phyloP scores from a whole-genome alignment of 768 basidiomycete species.

The Kondoa subrosea region DNA sequence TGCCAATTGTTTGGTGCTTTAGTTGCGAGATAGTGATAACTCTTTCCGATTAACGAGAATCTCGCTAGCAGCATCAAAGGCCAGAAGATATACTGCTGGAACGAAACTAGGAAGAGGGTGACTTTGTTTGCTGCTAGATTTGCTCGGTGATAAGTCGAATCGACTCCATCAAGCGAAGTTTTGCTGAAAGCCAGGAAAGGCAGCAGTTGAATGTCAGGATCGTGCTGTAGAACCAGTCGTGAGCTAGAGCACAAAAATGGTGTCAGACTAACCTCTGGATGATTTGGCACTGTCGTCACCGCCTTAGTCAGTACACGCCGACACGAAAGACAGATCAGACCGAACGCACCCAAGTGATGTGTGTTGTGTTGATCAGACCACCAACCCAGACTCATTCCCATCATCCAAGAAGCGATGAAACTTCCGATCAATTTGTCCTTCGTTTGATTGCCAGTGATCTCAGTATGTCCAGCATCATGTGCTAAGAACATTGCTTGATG shows the following conservation, averaged over 20 bases:
- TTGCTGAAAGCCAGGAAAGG: constrained; percentile 89
- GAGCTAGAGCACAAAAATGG: constrained; percentile 45
- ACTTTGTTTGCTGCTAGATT: constrained; percentile 59
- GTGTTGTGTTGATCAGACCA: constrained; percentile 95
- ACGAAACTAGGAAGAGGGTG: constrained; percentile 46
- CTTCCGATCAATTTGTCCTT: constrained; percentile 63
- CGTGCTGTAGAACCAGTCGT: constrained; percentile 78
- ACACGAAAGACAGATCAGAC: constrained; percentile 3
- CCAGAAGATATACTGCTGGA: constrained; percentile 48
- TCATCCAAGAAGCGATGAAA: constrained; percentile 63
- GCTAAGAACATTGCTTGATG: constrained; percentile 82
- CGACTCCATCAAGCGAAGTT: constrained; percentile 62
- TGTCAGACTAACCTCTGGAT: neutral
- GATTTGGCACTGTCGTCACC: neutral
- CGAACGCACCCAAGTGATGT: constrained; percentile 60
- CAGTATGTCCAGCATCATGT: constrained; percentile 89
- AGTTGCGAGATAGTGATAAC: constrained; percentile 45
- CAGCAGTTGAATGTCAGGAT: constrained; percentile 41
- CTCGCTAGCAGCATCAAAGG: constrained; percentile 70
- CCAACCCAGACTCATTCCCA: constrained; percentile 89
- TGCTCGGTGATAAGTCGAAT: constrained; percentile 86
- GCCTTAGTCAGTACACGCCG: constrained; percentile 7
- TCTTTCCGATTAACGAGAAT: constrained; percentile 72
- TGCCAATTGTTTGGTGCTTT: neutral
- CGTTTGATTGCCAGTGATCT: constrained; percentile 72